Base-by-base conservation (phyloP, 805 yeast genomes). In the Kuraishia molischiana region DNA sequence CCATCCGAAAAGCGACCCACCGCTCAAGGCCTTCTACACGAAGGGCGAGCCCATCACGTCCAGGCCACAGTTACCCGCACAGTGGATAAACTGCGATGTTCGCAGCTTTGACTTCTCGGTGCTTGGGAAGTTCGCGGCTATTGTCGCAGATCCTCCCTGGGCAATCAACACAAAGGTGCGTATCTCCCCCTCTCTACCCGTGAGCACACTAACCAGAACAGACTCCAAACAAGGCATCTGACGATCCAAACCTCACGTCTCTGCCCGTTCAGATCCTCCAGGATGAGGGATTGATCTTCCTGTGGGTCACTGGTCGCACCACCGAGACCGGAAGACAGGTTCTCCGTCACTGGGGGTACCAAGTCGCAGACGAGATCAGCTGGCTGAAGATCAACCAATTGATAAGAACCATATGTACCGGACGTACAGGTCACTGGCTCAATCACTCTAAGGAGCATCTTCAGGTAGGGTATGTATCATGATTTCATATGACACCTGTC, bases 281-380 rank as follows among this genome's bases (percentile, higher is more conserved):
- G 53, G 79, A 77, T 38, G 95, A 85, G 50, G 97, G 97, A 0
- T 61, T 89, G 2, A 61, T 87, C 32, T 66, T 87, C 43, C 67
- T 89, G 19, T 89, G 97, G 97, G 97, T 90, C 9, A 90, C 97
- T 1, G 97, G 97, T 1, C 68, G 97, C 34, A 86, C 96, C 9
- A 78, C 86, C 47, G 96, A 90, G 48, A 66, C 83, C 17, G 97
- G 97, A 1, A 69, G 95, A 30, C 74, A 74, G 40, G 85, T 89
- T 5, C 61, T 89, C 39, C 56, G 54, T 3, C 75, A 72, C 41
- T 87, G 96, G 95, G 97, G 97, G 1, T 89, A 89, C 53, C 53
- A 59, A 28, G 74, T 81, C 4, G 61, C 74, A 18, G 90, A 87
- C 54, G 97, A 89, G 54, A 58, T 89, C 43, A 73, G 89, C 6